Percentiles rank a stretch among this genome's conserved stretches.
Evolutionary conservation across 352 stramenopile species (phyloP).

Genomic region (Pythium oligandrum): DNA sequence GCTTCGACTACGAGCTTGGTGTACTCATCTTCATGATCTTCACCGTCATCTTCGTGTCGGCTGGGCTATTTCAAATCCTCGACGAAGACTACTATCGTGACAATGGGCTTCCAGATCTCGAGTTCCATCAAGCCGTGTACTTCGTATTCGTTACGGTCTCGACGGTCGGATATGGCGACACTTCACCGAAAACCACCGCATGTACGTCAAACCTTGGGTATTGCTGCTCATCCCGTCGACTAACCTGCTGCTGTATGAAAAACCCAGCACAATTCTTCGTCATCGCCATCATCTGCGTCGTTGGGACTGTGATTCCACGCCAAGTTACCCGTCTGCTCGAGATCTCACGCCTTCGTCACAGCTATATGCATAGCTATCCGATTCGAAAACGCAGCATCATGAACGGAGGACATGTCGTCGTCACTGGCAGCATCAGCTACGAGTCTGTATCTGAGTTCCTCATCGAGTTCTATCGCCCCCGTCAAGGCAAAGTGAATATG

Average conservation of each 20-base stretch:
- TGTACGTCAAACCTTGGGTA: conserved; percentile 16
- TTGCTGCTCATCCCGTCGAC: too few relatives aligned
- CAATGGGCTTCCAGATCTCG: conserved; percentile 20
- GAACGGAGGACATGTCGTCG: conserved; percentile 46
- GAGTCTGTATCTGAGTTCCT: conserved; percentile 49
- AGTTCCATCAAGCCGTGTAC: conserved; percentile 66
- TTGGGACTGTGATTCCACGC: conserved; percentile 54
- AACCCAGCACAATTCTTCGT: conserved; percentile 48
- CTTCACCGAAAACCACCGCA: conserved; percentile 37
- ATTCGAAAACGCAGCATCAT: conserved; percentile 27
- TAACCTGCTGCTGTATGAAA: too few relatives aligned
- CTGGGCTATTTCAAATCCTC: conserved; percentile 50
- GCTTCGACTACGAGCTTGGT: conserved; percentile 50
- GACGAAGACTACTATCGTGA: conserved; percentile 48
- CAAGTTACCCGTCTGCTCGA: conserved; percentile 50
- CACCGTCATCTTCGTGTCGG: conserved; percentile 51
- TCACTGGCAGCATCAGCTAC: conserved; percentile 39
- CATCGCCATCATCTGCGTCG: conserved; percentile 52
- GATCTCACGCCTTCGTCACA: conserved; percentile 37
- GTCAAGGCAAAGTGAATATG: conserved; percentile 56
- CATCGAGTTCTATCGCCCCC: conserved; percentile 51
- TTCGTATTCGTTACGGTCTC: conserved; percentile 67
- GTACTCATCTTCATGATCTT: conserved; percentile 58
- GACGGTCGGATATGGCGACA: conserved; percentile 60
- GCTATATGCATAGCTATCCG: conserved; percentile 51